Percentiles rank a stretch among this genome's conserved stretches.
Evolutionary conservation across 108 stramenopile genomes (phyloP).

Genomic region (Tribonema minus): DNA sequence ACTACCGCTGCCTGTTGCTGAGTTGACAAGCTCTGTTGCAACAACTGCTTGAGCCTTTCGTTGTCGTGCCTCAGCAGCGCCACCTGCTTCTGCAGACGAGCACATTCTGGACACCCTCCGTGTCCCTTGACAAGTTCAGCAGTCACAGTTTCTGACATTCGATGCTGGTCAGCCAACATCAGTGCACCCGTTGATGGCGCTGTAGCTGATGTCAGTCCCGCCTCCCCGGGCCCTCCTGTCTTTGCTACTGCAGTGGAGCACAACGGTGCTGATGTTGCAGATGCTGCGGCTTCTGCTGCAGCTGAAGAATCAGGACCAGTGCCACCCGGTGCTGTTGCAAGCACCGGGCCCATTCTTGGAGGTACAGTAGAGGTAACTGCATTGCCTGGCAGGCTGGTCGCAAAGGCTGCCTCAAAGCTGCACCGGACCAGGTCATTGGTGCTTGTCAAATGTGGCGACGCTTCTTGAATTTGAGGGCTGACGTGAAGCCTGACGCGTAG

Average conservation of each 20-base stretch:
- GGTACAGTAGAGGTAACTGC: background rate
- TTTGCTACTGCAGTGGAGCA: no score
- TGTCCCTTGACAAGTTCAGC: background rate
- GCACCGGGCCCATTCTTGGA: background rate
- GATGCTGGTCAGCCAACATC: no score
- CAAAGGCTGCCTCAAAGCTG: background rate
- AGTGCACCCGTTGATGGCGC: no score
- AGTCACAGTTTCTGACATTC: no score
- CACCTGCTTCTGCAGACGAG: no score
- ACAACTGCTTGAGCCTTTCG: background rate
- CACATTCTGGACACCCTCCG: background rate
- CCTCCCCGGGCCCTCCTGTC: no score
- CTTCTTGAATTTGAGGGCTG: background rate
- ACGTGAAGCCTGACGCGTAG: background rate
- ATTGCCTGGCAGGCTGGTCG: background rate
- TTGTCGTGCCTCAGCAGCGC: background rate
- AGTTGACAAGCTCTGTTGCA: no score
- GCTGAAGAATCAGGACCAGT: background rate
- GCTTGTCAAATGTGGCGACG: background rate
- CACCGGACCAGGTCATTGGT: background rate
- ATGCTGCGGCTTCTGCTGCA: background rate
- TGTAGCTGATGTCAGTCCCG: no score
- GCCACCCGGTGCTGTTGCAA: background rate
- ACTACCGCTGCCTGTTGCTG: no score
- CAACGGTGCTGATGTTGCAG: background rate